Evolutionary conservation across 2,329 filamentous ascomycete genomes (phyloP).

Genomic region (Scortechinia acanthostroma): DNA sequence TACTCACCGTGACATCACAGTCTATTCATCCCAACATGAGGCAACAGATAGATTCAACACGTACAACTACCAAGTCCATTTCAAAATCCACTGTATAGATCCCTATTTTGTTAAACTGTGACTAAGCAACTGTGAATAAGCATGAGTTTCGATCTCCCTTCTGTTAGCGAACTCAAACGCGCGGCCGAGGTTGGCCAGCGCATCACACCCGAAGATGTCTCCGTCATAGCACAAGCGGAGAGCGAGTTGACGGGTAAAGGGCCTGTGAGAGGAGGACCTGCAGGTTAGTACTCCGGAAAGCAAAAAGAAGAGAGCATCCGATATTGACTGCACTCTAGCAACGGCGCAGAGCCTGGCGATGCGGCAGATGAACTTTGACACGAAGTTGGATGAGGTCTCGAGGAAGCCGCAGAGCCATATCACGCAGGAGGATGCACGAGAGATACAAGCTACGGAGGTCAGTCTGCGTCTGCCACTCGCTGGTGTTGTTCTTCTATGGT

Average conservation of each 20-base stretch:
- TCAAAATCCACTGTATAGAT: too few species aligned
- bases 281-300: constrained; percentile 13
- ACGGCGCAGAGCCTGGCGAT: constrained; percentile 20
- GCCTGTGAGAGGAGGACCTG: constrained; percentile 18
- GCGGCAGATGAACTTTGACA: constrained; percentile 21
- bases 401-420: constrained; percentile 20
- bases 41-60: too few species aligned
- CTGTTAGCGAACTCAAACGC: constrained; percentile 17
- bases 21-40: too few species aligned
- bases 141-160: constrained; percentile 15
- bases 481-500: too few species aligned
- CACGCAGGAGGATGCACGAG: constrained; percentile 17
- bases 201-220: constrained; percentile 19
- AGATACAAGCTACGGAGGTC: constrained; percentile 19
- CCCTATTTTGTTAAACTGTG: too few species aligned
- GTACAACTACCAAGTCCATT: too few species aligned
- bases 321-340: constrained; percentile 9
- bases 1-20: too few species aligned
- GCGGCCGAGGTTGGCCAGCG: constrained; percentile 18
- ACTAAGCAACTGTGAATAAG: too few species aligned
- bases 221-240: constrained; percentile 18
- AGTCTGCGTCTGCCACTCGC: constrained; percentile 1
- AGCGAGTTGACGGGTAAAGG: constrained; percentile 17
- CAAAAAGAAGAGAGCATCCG: too few species aligned
- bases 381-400: constrained; percentile 16